Evolutionary conservation across 306 rosid species (phyloP).

Genomic region (Prunus dulcis): DNA sequence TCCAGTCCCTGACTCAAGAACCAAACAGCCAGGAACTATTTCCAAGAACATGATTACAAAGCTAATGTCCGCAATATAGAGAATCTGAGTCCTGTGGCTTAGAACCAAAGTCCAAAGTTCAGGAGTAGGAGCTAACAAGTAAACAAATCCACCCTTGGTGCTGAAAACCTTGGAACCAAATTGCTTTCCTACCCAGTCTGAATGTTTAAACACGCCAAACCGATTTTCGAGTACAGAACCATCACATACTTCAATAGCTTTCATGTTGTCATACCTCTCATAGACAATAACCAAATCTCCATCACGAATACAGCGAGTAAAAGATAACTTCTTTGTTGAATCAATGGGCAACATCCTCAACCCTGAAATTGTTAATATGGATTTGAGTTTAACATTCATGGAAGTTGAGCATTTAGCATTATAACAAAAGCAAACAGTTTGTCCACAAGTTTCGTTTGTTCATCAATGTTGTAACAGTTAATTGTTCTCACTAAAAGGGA

Average conservation of each 20-base stretch:
- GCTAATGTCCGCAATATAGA: constrained; percentile 84
- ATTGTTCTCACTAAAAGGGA: too few species aligned
- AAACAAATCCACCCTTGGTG: constrained; percentile 75
- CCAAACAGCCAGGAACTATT: constrained; percentile 73
- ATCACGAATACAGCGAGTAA: constrained; percentile 42
- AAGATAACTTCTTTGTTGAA: constrained; percentile 53
- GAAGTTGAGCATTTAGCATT: background rate
- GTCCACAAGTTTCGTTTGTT: background rate
- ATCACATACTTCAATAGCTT: constrained; percentile 61
- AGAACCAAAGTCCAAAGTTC: constrained; percentile 86
- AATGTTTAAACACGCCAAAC: constrained; percentile 75
- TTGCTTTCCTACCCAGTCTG: constrained; percentile 86
- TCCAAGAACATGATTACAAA: constrained; percentile 80
- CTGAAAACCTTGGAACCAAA: constrained; percentile 81
- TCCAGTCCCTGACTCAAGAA: constrained; percentile 91
- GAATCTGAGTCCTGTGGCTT: constrained; percentile 89
- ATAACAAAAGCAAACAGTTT: background rate
- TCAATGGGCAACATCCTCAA: constrained; percentile 55
- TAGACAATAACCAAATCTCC: constrained; percentile 81
- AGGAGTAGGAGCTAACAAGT: constrained; percentile 85
- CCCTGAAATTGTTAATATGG: background rate
- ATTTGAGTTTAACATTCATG: background rate
- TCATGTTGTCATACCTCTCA: constrained; percentile 77
- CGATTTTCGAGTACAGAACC: constrained; percentile 71
- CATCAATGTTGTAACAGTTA: background rate